phyloP scores from a whole-genome alignment of 495 filamentous ascomycete genomes.

The Penicillium desertorum region DNA sequence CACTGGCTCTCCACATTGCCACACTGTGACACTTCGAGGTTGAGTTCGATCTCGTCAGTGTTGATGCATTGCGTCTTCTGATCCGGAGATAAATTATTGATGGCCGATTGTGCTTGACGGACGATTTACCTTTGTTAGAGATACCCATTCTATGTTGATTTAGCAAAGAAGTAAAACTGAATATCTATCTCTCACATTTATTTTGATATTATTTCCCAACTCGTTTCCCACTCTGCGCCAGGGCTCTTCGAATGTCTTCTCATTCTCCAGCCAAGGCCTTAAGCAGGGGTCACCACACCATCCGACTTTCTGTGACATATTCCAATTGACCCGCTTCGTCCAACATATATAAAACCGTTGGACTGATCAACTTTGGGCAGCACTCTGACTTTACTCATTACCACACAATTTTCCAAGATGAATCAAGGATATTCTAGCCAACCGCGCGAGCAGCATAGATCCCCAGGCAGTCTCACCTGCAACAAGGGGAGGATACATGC shows the following conservation, averaged over 20 bases:
- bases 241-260: not conserved
- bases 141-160: slow-evolving; percentile 1
- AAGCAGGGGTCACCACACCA: not conserved
- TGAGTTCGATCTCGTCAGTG: not conserved
- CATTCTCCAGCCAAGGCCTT: not conserved
- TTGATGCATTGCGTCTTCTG: not conserved
- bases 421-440: not conserved
- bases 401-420: not conserved
- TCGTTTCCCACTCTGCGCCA: not conserved
- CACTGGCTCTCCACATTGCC: not conserved
- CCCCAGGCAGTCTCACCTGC: not conserved
- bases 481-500: not conserved
- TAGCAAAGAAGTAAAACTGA: not conserved
- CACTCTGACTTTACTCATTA: not conserved
- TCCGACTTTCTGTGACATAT: not conserved
- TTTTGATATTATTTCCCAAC: not conserved
- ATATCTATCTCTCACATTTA: not conserved
- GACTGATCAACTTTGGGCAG: not conserved
- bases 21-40: not conserved
- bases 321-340: not conserved
- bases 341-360: not conserved
- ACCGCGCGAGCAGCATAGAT: not conserved
- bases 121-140: slow-evolving; percentile 1
- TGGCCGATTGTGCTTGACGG: not conserved
- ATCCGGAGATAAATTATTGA: not conserved